These are phyloP conservation scores for Trichoderma oligosporum DNA, from an alignment of 2,329 filamentous ascomycete species.

Conservation along the genomic window DNA sequence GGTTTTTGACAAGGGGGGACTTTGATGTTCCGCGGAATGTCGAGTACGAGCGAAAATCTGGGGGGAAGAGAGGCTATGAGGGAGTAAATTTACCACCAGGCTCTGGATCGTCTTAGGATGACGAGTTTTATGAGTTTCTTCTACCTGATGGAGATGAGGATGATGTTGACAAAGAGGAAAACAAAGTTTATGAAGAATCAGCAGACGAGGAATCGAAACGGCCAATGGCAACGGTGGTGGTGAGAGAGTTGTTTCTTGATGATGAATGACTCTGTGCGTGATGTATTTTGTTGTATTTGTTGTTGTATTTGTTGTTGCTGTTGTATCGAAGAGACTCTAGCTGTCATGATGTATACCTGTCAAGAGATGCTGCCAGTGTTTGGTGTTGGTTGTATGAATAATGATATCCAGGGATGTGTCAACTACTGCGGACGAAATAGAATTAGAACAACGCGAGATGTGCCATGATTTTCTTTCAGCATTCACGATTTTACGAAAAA, in stretches of 20 bases:
- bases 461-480: too few species aligned
- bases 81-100: conserved; percentile 34
- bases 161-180: background rate
- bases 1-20: conserved; percentile 44
- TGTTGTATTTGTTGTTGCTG: too few species aligned
- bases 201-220: background rate
- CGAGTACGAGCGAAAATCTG: conserved; percentile 39
- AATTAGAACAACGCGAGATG: background rate
- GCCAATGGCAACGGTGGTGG: background rate
- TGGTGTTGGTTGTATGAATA: too few species aligned
- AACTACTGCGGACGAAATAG: too few species aligned
- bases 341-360: too few species aligned
- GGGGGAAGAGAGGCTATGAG: conserved; percentile 32
- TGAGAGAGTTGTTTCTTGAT: background rate
- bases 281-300: background rate
- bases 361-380: too few species aligned
- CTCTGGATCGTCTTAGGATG: conserved; percentile 18
- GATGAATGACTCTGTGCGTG: background rate
- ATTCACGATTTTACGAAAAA: too few species aligned
- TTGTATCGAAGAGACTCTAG: too few species aligned
- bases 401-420: too few species aligned
- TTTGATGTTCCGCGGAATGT: conserved; percentile 44
- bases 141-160: background rate
- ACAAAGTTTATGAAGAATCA: background rate
- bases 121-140: background rate